Base-by-base conservation (phyloP, 371 early-diverging fungal genomes). In the Synchytrium microbalum region DNA sequence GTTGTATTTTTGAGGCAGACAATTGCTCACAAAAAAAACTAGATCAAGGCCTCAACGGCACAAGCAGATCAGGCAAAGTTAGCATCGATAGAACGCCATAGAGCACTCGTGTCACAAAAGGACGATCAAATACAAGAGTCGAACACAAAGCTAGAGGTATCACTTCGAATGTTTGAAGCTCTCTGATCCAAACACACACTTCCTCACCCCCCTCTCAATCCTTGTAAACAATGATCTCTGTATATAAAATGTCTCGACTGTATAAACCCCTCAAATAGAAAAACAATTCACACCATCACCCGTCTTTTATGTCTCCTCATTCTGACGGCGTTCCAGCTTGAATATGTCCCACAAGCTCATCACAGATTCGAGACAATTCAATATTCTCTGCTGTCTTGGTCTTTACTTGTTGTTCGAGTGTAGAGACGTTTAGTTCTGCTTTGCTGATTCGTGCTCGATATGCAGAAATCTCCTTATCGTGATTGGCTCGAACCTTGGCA, bases 321-420 rank as follows among this genome's bases (percentile, higher is more conserved):
- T 38, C 19, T 19, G 5, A 38, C 5, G 46, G 19, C 46, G 46
- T 38, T 38, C 46, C 46, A 19, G 5, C 56, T 56, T 56, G 26
- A 24, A 56, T 24, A 26, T 56, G 56, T 10, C 13, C 56, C 24
- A 56, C 13, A 8, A 56, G 24, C 24, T 29, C 13, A 66, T 77
- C 78, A 59, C 78, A 77, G 29, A 77, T 73, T 58, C 68, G 64
- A 32, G 70, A 66, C 54, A 77, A 57, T 64, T 75, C 73, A 26
- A 59, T 31, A 57, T 72, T 73, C 59, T 75, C 78, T 63, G 59
- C 55, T 23, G 59, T 64, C 64, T 75, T 77, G 27, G 57, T 61
- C 54, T 69, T 59, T 1, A 77, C 33, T 8, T 61, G 64, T 25
- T 56, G 26, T 46, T 73, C 72, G 2, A 75, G 46, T 14, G 67